Conservation (phyloP, 176 grass and related monocot genomes). For the Lolium perenne region DNA sequence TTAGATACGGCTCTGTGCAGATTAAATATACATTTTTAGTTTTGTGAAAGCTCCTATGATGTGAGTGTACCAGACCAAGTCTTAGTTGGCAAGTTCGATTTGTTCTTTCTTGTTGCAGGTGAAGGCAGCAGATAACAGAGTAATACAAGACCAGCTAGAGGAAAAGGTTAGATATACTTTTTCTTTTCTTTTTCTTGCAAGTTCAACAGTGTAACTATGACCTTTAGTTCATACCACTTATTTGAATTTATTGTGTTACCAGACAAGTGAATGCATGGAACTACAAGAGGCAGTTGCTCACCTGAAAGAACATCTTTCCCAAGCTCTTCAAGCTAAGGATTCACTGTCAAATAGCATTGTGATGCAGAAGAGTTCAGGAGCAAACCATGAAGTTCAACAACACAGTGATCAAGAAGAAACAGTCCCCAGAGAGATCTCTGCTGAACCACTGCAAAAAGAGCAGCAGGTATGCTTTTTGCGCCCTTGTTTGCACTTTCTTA, state of each 20-base stretch:
- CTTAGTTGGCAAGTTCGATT: constrained; percentile 28
- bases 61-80: constrained; percentile 8
- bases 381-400: constrained; percentile 48
- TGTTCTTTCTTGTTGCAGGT: constrained; percentile 66
- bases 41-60: constrained; percentile 17
- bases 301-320: constrained; percentile 73
- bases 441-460: constrained; percentile 50
- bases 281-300: constrained; percentile 70
- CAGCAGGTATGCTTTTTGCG: constrained; percentile 56
- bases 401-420: constrained; percentile 55
- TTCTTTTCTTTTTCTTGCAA: constrained; percentile 5
- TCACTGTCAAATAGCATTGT: constrained; percentile 46
- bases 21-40: background rate
- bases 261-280: constrained; percentile 85
- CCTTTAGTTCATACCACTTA: constrained; percentile 21
- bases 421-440: constrained; percentile 43
- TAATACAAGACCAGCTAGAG: constrained; percentile 95
- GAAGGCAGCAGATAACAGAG: constrained; percentile 93
- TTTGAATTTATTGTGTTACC: constrained; percentile 40
- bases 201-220: constrained; percentile 24
- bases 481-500: constrained; percentile 38
- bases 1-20: constrained; percentile 17
- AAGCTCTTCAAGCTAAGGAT: constrained; percentile 70
- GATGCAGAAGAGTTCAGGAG: constrained; percentile 47
- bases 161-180: constrained; percentile 67